Evolutionary conservation across 2,329 filamentous ascomycete species (phyloP), one percentile per base, ranked within the genome.

Genomic region (Thelonectria olida): DNA sequence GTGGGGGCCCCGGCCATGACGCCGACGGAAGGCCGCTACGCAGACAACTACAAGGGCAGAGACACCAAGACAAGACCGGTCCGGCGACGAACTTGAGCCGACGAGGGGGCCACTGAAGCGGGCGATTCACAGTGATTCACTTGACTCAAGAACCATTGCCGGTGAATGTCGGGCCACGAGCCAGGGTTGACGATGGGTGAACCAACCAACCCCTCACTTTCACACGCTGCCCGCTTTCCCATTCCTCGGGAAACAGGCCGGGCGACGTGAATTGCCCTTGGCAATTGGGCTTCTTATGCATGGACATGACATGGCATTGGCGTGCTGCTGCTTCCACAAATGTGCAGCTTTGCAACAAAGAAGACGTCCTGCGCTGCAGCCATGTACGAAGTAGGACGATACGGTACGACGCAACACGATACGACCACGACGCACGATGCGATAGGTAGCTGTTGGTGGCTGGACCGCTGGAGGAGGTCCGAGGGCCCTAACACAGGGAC

Each of bases 111-210:
- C 17, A 47, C 28, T 38, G 38, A 45, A 38, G 49, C 42, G 42
- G 60, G 55, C 48, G 63, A 66, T 53, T 64, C 62, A 60, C 57
- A 61, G 55, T 45, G 61, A 66, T 53, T 64, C 62, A 60, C 57
- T 61, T 58, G 67, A 68, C 58, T 70, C 67, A 67, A 44, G 60
- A 41, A 27, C 41, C 47, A 54, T 55, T 42, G 42, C 34, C 22
- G 45, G 25, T 38, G 44, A 25, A 25, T 31, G 44, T 55, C 44
- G 20, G 39, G 58, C 48, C 51, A 54, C 51, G 47, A 47, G 39
- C 20, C 42, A 42, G 27, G n/a, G 34, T 15, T 36, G 7, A 5
- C 34, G 7, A 8, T 12, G 17, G 6, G 19, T 15, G 28, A 20
- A 28, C 19, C 28, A 19, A 48, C 34, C 28, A 28, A 28, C 44